Evolutionary conservation across 164 flowering plant species (phyloP), one percentile per base, ranked within the genome.

Genomic region (Santalum album): DNA sequence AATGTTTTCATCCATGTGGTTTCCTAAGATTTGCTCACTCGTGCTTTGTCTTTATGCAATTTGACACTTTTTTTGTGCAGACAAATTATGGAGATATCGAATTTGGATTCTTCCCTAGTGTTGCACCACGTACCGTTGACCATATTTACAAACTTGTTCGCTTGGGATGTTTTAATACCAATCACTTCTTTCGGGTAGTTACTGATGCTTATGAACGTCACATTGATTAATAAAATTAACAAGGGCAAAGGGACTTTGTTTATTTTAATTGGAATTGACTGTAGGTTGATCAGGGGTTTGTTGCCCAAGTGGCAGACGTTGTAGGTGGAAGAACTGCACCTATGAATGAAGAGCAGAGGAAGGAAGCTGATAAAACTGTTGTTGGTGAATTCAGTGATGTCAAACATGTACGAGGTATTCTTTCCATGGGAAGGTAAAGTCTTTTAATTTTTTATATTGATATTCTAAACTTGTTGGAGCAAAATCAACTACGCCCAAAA

Each of bases 231-330:
- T 1, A 38, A 15, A 9, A 3, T 15, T 38, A 3, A 15, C 2
- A 38, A 15, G 14, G 14, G 36, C 10, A 32, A 32, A 6, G 36
- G 12, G 7, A 32, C 10, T 12, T 38, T 11, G 35, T 53, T 16
- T 2, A 10, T 6, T 49, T 12, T 39, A 20, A 19, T 49, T 50
- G 47, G 49, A 51, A 47, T 6, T 46, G 21, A 53, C 32, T 59
- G 58, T 69, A 90, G 98, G 90, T 87, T 45, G 98, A 87, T 53
- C 81, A 73, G 62, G 95, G 90, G 0, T 90, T 90, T 73, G 98
- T 90, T 53, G 96, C 96, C 26, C 98, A 90, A 78, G 96, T 90
- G 53, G 98, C 95, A 11, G 96, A 84, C 80, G 99, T 89, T 56
- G 76, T 57, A 17, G 72, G 77, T 45, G 96, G 99, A 29, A 75